phyloP scores from a whole-genome alignment of 768 basidiomycete species.

The Termitomyces sp. region DNA sequence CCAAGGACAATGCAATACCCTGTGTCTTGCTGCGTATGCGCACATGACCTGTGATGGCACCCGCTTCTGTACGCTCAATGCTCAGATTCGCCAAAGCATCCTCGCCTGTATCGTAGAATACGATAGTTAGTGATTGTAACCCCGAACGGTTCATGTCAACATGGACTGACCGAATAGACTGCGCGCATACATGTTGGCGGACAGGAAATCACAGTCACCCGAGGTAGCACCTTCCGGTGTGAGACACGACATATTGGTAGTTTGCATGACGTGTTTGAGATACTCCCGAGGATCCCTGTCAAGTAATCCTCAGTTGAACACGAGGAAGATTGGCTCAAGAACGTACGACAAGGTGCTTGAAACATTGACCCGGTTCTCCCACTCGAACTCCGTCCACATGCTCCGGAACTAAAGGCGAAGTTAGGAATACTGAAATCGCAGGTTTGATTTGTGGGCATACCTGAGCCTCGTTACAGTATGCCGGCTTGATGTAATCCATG shows the following conservation, averaged over 20 bases:
- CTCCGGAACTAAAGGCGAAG: conserved; percentile 69
- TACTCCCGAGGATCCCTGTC: conserved; percentile 80
- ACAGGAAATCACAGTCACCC: conserved; percentile 95
- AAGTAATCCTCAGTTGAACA: not conserved
- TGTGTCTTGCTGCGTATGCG: conserved; percentile 97
- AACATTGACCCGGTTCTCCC: conserved; percentile 99
- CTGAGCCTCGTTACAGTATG: conserved; percentile 92
- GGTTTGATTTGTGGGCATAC: conserved; percentile 34
- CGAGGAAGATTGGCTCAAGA: not conserved
- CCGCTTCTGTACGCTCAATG: conserved; percentile 80
- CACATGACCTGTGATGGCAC: conserved; percentile 86
- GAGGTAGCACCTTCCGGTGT: conserved; percentile 94
- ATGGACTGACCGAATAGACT: conserved; percentile 80
- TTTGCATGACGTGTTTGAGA: conserved; percentile 91
- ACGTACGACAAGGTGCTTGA: conserved; percentile 77
- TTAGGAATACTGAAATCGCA: not conserved
- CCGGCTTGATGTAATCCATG: conserved; percentile 97
- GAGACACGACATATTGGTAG: conserved; percentile 96
- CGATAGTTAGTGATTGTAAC: not conserved
- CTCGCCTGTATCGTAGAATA: conserved; percentile 55
- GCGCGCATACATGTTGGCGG: conserved; percentile 94
- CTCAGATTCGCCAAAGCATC: conserved; percentile 95
- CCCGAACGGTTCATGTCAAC: not conserved
- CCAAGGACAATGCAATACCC: conserved; percentile 91
- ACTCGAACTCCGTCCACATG: conserved; percentile 99